Conservation (phyloP, 768 basidiomycete genomes). For the Trametes gibbosa region DNA sequence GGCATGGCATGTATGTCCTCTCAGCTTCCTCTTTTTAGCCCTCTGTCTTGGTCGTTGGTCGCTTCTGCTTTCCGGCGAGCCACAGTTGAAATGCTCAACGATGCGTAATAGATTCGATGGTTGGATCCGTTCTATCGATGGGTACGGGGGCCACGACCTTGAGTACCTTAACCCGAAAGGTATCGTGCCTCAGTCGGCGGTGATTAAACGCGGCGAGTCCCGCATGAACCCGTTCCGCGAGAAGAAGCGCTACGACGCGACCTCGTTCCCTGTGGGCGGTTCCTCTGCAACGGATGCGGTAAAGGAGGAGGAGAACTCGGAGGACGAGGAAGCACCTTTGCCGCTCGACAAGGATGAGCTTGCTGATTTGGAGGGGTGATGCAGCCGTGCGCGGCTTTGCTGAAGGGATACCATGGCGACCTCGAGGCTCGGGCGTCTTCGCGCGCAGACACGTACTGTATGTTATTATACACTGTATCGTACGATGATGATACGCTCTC, state of each 20-base stretch:
- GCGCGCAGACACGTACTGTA: too few relatives aligned
- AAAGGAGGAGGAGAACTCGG: constrained; percentile 39
- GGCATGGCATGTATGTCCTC: constrained; percentile 64
- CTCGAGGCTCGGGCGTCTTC: too few relatives aligned
- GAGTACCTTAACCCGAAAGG: constrained; percentile 77
- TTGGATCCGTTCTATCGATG: constrained; percentile 77
- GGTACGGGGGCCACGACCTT: constrained; percentile 75
- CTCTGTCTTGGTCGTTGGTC: background rate
- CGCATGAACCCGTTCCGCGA: constrained; percentile 66
- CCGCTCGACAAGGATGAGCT: constrained; percentile 35
- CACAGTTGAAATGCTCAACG: background rate
- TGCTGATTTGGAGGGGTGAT: constrained; percentile 45
- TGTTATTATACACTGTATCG: background rate
- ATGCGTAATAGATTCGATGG: constrained; percentile 65
- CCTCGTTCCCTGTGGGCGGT: constrained; percentile 32
- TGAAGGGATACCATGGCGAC: too few relatives aligned
- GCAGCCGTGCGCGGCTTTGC: too few relatives aligned
- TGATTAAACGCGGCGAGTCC: constrained; percentile 58
- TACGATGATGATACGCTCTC: background rate
- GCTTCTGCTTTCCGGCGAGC: background rate
- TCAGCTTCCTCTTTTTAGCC: background rate
- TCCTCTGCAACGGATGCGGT: constrained; percentile 18
- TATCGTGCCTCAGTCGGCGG: constrained; percentile 66
- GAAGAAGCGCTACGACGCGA: constrained; percentile 64
- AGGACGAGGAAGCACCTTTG: constrained; percentile 38